Conservation (phyloP, 306 rosid genomes). For the Lathyrus tuberosus region DNA sequence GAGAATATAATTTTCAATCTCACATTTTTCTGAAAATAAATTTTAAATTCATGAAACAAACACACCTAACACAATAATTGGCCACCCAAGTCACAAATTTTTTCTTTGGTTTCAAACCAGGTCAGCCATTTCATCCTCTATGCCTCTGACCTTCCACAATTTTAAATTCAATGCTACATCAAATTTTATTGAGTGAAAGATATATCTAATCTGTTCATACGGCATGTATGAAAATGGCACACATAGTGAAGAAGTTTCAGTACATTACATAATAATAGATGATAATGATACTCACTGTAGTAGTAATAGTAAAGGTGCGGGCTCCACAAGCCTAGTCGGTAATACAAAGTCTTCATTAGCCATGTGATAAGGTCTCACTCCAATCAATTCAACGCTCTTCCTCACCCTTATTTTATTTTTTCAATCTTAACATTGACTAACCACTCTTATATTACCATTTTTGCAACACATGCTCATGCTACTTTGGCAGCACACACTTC, state of each 20-base stretch:
- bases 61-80: neutral
- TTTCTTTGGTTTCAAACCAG: neutral
- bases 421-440: no score
- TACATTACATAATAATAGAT: neutral
- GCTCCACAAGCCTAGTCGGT: neutral
- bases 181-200: no score
- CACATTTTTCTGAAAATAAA: no score
- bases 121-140: neutral
- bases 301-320: no score
- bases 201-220: neutral
- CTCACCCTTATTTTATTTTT: no score
- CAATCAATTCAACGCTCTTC: neutral
- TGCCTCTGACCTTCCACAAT: neutral
- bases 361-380: neutral
- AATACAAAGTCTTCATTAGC: neutral
- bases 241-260: neutral
- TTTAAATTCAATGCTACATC: neutral
- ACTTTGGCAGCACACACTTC: conserved; percentile 49
- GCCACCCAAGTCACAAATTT: neutral
- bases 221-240: neutral
- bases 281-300: neutral
- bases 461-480: conserved; percentile 7
- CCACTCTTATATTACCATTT: neutral
- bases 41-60: no score
- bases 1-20: no score